Percentiles rank a stretch among this genome's conserved stretches.
Conservation (phyloP, 2,329 filamentous ascomycete genomes). For the Fusarium solani-melongenae region DNA sequence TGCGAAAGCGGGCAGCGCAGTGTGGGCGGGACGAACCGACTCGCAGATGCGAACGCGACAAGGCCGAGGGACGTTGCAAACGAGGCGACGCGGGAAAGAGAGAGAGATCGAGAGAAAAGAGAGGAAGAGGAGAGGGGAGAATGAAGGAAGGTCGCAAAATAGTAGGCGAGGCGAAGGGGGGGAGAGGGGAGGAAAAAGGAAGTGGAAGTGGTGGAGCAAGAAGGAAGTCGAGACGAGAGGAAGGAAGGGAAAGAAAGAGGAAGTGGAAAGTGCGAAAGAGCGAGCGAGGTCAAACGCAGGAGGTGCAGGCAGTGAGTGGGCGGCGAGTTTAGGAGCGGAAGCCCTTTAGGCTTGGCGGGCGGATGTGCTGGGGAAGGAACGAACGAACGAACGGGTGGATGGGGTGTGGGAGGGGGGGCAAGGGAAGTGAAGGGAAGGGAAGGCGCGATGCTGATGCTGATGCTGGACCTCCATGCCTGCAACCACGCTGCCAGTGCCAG, state of each 20-base stretch:
- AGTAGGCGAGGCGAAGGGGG: slow-evolving; percentile 43
- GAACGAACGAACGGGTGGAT: slow-evolving; percentile 39
- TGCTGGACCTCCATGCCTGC: slow-evolving; percentile 2
- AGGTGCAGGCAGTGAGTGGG: slow-evolving; percentile 19
- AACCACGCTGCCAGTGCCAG: not conserved
- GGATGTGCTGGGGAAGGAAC: slow-evolving; percentile 38
- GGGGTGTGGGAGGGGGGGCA: not conserved
- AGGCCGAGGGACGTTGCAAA: slow-evolving; percentile 35
- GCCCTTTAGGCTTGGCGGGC: slow-evolving; percentile 36
- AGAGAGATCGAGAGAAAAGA: slow-evolving; percentile 44
- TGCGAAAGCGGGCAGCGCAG: slow-evolving; percentile 22
- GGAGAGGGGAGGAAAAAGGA: slow-evolving; percentile 45
- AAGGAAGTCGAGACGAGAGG: slow-evolving; percentile 35
- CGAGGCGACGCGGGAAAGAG: slow-evolving; percentile 44
- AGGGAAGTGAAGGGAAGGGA: not conserved
- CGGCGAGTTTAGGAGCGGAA: slow-evolving; percentile 8
- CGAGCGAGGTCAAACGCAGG: slow-evolving; percentile 20
- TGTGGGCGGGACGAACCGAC: slow-evolving; percentile 16
- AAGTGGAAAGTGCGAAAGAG: slow-evolving; percentile 23
- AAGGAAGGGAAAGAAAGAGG: slow-evolving; percentile 46
- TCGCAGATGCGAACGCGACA: slow-evolving; percentile 38
- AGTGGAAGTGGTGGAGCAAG: slow-evolving; percentile 43
- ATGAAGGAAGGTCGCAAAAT: slow-evolving; percentile 45
- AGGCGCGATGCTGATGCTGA: slow-evolving; percentile 21
- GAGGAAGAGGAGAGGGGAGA: slow-evolving; percentile 44